Evolutionary conservation across 208 protist genomes (phyloP).

Genomic region (Polymyxa betae): DNA sequence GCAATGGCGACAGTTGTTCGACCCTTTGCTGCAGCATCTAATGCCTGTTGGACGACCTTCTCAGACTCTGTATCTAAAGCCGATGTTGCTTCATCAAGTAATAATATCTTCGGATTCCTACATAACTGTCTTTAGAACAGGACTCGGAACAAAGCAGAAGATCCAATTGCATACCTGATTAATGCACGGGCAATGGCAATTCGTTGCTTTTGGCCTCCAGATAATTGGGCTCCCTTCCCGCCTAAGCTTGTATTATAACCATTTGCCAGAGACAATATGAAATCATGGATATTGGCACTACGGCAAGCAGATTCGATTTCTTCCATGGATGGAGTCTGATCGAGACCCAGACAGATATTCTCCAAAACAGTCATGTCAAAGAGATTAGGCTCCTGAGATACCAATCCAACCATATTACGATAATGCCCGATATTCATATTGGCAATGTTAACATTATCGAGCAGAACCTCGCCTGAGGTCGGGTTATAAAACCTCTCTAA

Average conservation of each 20-base stretch:
- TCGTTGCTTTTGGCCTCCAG: slow-evolving; percentile 70
- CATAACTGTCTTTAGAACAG: no score
- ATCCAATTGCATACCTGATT: no score
- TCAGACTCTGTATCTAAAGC: slow-evolving; percentile 85
- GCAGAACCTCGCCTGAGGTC: slow-evolving; percentile 79
- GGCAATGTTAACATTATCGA: slow-evolving; percentile 87
- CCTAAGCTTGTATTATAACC: slow-evolving; percentile 80
- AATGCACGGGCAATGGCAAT: slow-evolving; percentile 67
- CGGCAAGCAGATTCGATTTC: slow-evolving; percentile 81
- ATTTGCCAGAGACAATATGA: slow-evolving; percentile 73
- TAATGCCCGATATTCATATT: slow-evolving; percentile 80
- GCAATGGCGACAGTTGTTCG: slow-evolving; percentile 85
- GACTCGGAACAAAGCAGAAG: no score
- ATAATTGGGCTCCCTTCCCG: slow-evolving; percentile 58
- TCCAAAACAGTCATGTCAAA: slow-evolving; percentile 90
- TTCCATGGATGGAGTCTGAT: not conserved
- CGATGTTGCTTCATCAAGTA: slow-evolving; percentile 80
- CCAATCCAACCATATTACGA: slow-evolving; percentile 84
- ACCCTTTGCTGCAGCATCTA: slow-evolving; percentile 67
- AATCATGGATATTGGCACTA: slow-evolving; percentile 87
- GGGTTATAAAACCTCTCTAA: slow-evolving; percentile 92
- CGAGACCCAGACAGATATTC: slow-evolving; percentile 89
- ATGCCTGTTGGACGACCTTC: slow-evolving; percentile 78
- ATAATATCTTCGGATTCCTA: slow-evolving; percentile 67
- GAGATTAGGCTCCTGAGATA: slow-evolving; percentile 92